A percentile compares a stretch with the other conserved stretches of the same genome.
Evolutionary conservation across 225 moss, liverwort and hornwort genomes (phyloP).

Genomic region (Thuidium tamariscinum): DNA sequence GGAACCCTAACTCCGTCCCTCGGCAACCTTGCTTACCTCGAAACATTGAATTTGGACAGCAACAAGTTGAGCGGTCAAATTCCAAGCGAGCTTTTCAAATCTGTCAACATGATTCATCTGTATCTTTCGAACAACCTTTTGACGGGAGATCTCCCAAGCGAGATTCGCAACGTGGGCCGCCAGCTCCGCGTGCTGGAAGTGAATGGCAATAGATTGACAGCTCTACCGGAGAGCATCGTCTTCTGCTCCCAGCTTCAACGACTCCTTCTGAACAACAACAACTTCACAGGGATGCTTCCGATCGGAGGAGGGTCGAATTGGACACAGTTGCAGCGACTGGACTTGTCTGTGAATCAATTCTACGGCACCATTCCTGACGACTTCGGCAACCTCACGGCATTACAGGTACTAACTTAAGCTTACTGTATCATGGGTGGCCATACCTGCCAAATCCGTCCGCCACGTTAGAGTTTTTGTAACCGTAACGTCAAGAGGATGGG

Average conservation of each 20-base stretch:
- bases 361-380: conserved; percentile 16
- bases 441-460: background rate
- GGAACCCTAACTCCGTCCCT: conserved; percentile 43
- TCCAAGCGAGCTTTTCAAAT: conserved; percentile 30
- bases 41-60: conserved; percentile 14
- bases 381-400: conserved; percentile 16
- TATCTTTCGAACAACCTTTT: conserved; percentile 28
- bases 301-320: conserved; percentile 4
- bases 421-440: background rate
- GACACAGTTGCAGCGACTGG: conserved; percentile 13
- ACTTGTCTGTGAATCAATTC: conserved; percentile 28
- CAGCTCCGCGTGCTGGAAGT: conserved; percentile 16
- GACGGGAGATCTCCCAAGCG: conserved; percentile 27
- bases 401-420: conserved; percentile 5
- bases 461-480: background rate
- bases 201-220: conserved; percentile 8
- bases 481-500: background rate
- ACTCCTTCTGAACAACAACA: conserved; percentile 4
- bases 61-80: conserved; percentile 35
- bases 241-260: background rate
- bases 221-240: conserved; percentile 1
- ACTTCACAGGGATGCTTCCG: conserved; percentile 7
- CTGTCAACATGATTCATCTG: conserved; percentile 10
- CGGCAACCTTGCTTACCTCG: conserved; percentile 37
- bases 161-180: conserved; percentile 11